Base-by-base conservation (phyloP, 176 grass and related monocot species). In the Melocanna baccifera region DNA sequence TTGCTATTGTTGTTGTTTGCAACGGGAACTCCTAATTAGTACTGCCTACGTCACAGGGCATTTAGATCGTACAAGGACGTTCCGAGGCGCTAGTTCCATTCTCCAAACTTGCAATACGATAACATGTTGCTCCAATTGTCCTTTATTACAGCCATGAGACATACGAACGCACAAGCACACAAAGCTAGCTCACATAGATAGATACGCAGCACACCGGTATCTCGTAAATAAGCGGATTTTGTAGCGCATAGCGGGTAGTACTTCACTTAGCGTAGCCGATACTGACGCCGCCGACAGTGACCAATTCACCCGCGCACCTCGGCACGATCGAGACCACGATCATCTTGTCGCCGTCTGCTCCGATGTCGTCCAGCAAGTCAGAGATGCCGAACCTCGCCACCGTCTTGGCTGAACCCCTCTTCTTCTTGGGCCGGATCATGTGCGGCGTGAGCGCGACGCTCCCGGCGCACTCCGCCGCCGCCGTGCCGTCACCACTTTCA, bases 241-340 rank as follows among this genome's bases (percentile, higher is more conserved):
- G 0, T 0, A 73, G 71, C 26, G 30, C 15, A 75, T 36, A 22
- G 20, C 16, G 39, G 10, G 47, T 18, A 26, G 2, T 80, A 26
- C 66, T 85, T 88, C 83, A 91, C 70, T 86, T 73, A 0, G 46
- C 15, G n/a, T 91, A 91, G 26, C n/a, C 64, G 62, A 97, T 90
- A 0, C 82, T 57, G 78, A 94, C 67, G 29, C 87, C 79, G 9
- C 36, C 79, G 7, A 97, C 59, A 12, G 79, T 86, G 73, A 83
- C 85, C 23, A 18, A 36, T 1, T 86, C 91, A 47, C 86, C 46
- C 10, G 28, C 86, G 46, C 66, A 45, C 81, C 81, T 87, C 1
- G 89, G 89, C 62, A 94, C 87, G 11, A 97, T 73, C 22, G 94
- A 94, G 37, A 97, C 94, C 9, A 83, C 9, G 15, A 94, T 34